Evolutionary conservation across 805 yeast genomes (phyloP), one percentile per base, ranked within the genome.

Genomic region (Metschnikowia shivogae): DNA sequence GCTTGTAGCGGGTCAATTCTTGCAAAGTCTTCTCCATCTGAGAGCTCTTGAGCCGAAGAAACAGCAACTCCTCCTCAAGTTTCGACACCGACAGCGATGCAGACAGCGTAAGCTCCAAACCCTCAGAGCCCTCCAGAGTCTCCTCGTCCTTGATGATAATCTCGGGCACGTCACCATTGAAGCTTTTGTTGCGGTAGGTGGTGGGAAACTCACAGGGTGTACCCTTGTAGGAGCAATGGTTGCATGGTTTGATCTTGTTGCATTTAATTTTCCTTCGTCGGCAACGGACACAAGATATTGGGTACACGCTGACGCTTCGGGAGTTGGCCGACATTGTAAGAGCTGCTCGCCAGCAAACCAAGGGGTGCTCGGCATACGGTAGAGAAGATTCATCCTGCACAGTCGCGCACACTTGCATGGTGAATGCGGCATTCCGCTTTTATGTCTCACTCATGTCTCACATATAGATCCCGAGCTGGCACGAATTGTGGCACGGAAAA

Each of bases 261-360:
- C 58, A 54, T 43, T 50, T 52, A 39, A 54, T 53, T 37, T 54
- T 54, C 20, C 50, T 36, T 14, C 53, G 43, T n/a, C 58, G 55
- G 39, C 58, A 52, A 6, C 48, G 53, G 13, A 50, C 28, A 34
- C 58, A 54, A 8, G 56, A 52, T 22, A 54, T 54, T 10, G 57
- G 57, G 24, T 46, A 49, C 14, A 47, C 49, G 20, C 43, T 33
- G 55, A 43, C 50, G 27, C 8, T 31, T 24, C 24, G 22, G 13
- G 28, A 32, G 22, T n/a, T 22, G 14, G 35, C 5, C 12, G 29
- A 19, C 42, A 39, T 39, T 14, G 3, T 29, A 29, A 10, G 32
- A 13, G 26, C 26, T 22, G 26, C 26, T 22, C 26, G 26, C 13
- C 2, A 28, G 9, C 8, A 13, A n/a, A 17, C n/a, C 10, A 6